These are phyloP conservation scores for Lachancea quebecensis DNA, from an alignment of 805 yeast species.

Conservation along the genomic window DNA sequence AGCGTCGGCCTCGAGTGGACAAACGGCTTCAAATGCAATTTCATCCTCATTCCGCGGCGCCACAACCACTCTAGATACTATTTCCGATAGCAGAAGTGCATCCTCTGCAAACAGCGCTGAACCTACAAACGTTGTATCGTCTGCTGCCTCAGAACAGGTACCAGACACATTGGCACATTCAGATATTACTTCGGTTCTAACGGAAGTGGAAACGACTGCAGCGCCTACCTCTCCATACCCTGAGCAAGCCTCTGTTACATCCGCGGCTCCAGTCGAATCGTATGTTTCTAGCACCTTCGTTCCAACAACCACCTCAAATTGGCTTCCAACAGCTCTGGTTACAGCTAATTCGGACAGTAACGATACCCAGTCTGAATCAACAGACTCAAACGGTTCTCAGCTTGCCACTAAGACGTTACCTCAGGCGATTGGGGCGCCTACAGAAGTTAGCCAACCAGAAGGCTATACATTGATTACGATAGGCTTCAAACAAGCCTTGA, in stretches of 20 bases:
- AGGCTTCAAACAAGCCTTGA: slow-evolving; percentile 62
- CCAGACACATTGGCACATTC: too few relatives aligned
- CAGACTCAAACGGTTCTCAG: slow-evolving; percentile 43
- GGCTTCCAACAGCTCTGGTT: slow-evolving; percentile 71
- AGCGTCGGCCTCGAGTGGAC: too few relatives aligned
- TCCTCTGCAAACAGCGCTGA: too few relatives aligned
- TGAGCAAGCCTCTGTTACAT: not conserved
- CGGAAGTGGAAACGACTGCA: not conserved
- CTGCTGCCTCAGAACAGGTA: too few relatives aligned
- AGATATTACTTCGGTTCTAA: too few relatives aligned
- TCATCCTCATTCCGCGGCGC: too few relatives aligned
- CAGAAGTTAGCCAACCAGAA: slow-evolving; percentile 31
- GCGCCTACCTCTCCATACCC: not conserved
- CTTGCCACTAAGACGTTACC: slow-evolving; percentile 35
- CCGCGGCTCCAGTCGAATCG: too few relatives aligned
- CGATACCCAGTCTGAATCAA: slow-evolving; percentile 12
- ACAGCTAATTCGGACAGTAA: slow-evolving; percentile 40
- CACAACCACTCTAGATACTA: too few relatives aligned
- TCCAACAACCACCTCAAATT: slow-evolving; percentile 31
- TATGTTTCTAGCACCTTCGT: too few relatives aligned
- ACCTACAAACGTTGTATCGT: too few relatives aligned
- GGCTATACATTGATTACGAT: slow-evolving; percentile 25
- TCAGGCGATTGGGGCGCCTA: slow-evolving; percentile 33
- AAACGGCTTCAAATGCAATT: too few relatives aligned
- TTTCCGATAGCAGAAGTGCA: too few relatives aligned